Evolutionary conservation across 495 filamentous ascomycete genomes (phyloP).

Genomic region (Clohesyomyces aquaticus): DNA sequence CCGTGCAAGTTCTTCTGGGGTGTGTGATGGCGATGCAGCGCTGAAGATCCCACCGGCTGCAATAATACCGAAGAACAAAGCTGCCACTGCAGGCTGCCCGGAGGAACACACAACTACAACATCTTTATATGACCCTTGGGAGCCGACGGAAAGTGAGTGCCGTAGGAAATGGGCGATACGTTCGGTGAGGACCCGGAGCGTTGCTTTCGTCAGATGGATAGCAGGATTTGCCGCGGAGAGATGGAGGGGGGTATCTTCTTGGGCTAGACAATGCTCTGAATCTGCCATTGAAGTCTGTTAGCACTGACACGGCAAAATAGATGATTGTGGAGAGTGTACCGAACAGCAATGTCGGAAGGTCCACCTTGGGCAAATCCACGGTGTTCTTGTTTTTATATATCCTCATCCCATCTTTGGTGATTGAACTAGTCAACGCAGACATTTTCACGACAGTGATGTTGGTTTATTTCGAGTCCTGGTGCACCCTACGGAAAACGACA

Average conservation of each 20-base stretch:
- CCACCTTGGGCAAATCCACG: conserved; percentile 38
- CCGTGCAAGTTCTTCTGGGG: conserved; percentile 50
- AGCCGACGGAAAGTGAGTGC: conserved; percentile 54
- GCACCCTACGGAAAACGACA: not conserved
- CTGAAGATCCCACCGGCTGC: conserved; percentile 58
- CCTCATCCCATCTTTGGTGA: conserved; percentile 15
- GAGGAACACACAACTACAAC: conserved; percentile 56
- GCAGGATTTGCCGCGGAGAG: conserved; percentile 55
- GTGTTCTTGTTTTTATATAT: conserved; percentile 23
- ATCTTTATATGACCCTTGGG: conserved; percentile 53
- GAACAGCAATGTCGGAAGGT: conserved; percentile 41
- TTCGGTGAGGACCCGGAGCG: conserved; percentile 50
- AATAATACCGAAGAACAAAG: conserved; percentile 55
- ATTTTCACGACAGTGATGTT: conserved; percentile 1
- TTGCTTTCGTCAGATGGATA: conserved; percentile 54
- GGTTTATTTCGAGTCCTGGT: not conserved
- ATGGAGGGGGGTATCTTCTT: conserved; percentile 49
- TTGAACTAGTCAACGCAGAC: conserved; percentile 12
- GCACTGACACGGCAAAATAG: no score
- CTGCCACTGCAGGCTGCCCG: conserved; percentile 53
- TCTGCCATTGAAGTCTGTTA: conserved; percentile 13
- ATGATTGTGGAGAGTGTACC: conserved; percentile 15
- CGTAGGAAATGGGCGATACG: conserved; percentile 55
- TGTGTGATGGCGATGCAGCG: conserved; percentile 51
- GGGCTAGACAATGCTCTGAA: conserved; percentile 35